A percentile compares a stretch with the other conserved stretches of the same genome.
These are phyloP conservation scores for Hypoxylon sp. DNA, from an alignment of 2,329 filamentous ascomycete genomes.

Conservation along the genomic window DNA sequence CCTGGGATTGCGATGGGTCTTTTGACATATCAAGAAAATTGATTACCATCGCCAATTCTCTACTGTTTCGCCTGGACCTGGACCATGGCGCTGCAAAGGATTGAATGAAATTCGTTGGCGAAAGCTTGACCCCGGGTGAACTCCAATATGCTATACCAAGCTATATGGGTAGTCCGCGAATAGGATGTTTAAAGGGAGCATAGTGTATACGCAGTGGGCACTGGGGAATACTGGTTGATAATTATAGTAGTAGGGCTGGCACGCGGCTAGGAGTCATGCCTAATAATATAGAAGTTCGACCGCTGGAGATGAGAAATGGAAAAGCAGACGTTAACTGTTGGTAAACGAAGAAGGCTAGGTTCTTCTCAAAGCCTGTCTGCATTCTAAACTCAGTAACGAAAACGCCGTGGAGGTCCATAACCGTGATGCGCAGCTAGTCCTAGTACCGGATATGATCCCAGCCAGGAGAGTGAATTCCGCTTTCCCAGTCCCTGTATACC, in stretches of 20 bases:
- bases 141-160: background rate
- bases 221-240: background rate
- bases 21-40: no score
- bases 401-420: background rate
- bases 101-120: no score
- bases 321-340: conserved; percentile 6
- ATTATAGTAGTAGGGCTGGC: background rate
- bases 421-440: background rate
- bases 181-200: background rate
- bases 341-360: conserved; percentile 6
- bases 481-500: background rate
- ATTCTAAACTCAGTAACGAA: conserved; percentile 2
- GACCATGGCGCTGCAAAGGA: no score
- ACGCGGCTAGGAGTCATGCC: background rate
- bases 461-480: background rate
- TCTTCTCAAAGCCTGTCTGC: background rate
- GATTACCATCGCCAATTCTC: no score
- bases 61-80: no score
- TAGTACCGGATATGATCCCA: background rate
- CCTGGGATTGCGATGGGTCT: no score
- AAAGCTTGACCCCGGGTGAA: no score
- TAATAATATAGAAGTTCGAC: background rate
- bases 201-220: background rate
- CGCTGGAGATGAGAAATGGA: background rate
- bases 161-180: background rate